phyloP scores from a whole-genome alignment of 768 basidiomycete species.

The Ephemerocybe angulata region DNA sequence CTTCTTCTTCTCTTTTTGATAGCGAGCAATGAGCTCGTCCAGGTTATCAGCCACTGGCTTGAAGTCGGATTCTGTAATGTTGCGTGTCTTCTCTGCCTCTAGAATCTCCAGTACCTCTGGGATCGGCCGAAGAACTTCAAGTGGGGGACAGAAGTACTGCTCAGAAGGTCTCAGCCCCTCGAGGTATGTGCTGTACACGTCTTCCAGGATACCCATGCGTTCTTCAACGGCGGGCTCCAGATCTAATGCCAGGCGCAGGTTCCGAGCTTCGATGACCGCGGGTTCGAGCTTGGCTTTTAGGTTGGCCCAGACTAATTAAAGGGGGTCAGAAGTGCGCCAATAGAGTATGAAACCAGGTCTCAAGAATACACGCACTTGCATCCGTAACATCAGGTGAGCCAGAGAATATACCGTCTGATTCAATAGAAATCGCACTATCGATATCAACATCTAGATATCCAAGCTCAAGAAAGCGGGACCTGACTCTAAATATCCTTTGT shows the following conservation, averaged over 20 bases:
- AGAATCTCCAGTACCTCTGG: background rate
- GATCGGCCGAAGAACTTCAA: background rate
- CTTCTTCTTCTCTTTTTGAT: background rate
- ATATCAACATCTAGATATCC: background rate
- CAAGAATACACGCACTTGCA: background rate
- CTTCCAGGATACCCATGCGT: background rate
- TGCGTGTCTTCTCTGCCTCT: background rate
- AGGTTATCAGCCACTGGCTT: background rate
- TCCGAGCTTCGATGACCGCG: background rate
- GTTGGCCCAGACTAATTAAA: background rate
- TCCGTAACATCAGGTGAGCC: background rate
- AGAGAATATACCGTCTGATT: background rate
- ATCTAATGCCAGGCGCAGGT: background rate
- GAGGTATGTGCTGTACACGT: background rate
- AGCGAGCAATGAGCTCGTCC: background rate
- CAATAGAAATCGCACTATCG: background rate
- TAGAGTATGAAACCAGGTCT: too few relatives aligned
- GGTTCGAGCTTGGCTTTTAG: background rate
- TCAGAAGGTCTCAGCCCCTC: background rate
- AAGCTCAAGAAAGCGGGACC: background rate
- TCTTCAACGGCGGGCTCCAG: background rate
- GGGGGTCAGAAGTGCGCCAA: background rate
- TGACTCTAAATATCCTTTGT: background rate
- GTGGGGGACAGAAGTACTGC: background rate
- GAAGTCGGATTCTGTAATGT: background rate